Evolutionary conservation across 768 basidiomycete species (phyloP), one percentile per base, ranked within the genome.

Genomic region (Polyporus arcularius): DNA sequence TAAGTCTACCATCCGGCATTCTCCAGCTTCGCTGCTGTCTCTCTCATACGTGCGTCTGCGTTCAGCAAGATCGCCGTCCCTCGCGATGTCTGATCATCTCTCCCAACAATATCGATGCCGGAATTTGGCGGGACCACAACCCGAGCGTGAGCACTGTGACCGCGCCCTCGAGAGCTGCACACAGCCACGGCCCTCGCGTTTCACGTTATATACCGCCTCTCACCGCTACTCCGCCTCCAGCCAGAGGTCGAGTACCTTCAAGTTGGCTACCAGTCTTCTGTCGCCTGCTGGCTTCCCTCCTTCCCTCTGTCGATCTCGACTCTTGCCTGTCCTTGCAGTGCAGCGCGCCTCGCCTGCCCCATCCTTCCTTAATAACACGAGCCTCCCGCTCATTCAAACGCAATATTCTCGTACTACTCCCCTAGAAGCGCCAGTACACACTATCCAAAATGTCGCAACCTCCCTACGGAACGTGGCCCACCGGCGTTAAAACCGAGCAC

Each of bases 181-280:
- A 68, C 66, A 51, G 67, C 69, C 67, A 63, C 63, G 30, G 10
- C 14, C 16, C 9, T 30, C n/a, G 53, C 54, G 63, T 65, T 63
- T 70, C 68, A 74, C 68, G 70, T 77, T 76, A 35, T 73, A 74
- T 55, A 74, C 70, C 75, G 74, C 75, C 65, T 53, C 54, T 32
- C 62, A 64, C 50, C 54, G 63, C 52, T 63, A 56, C 40, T 64
- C 60, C 35, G 60, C 54, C 62, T 59, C 62, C 69, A 69, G 64
- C 67, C 66, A 30, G 60, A 65, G 70, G 62, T 57, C 56, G 58
- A 43, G 42, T 16, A 26, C 57, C 56, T 60, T 61, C 61, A 61
- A 57, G 61, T 61, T 64, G 66, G 66, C 62, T 61, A 54, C 62
- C 57, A 68, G 72, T 79, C 83, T 80, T 82, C 85, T 80, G 74